Conservation (phyloP, 139 green algal genomes). For the Chlorella sp. region DNA sequence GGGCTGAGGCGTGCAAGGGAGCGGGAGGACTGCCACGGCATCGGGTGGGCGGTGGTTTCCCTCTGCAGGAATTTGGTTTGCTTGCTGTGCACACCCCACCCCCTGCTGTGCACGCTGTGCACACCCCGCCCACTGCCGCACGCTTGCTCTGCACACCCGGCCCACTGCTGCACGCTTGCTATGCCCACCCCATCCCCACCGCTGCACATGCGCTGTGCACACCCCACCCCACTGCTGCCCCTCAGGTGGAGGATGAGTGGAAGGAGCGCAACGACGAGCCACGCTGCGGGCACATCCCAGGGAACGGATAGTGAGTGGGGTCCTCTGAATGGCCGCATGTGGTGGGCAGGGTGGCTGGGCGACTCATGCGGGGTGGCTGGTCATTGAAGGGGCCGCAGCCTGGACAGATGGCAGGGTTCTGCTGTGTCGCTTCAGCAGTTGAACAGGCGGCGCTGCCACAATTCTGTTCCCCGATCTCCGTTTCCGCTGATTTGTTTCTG, state of each 20-base stretch:
- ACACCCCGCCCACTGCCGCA: not conserved
- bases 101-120: not conserved
- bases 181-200: no score
- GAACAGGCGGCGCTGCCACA: no score
- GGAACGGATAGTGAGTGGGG: conserved; percentile 4
- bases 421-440: no score
- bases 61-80: not conserved
- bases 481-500: no score
- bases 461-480: no score
- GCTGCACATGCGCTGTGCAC: not conserved
- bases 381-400: no score
- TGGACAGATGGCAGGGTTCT: no score
- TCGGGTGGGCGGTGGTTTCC: not conserved
- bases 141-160: no score
- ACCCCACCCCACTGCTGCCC: not conserved
- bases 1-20: not conserved
- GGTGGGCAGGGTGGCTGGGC: no score
- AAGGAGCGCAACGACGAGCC: not conserved
- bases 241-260: conserved; percentile 18
- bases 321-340: not conserved
- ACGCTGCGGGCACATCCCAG: conserved; percentile 8
- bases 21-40: not conserved
- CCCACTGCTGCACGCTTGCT: not conserved
- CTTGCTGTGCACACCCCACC: no score
- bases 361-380: no score